Base-by-base conservation (phyloP, 2,329 filamentous ascomycete genomes). In the Fusarium luffae region DNA sequence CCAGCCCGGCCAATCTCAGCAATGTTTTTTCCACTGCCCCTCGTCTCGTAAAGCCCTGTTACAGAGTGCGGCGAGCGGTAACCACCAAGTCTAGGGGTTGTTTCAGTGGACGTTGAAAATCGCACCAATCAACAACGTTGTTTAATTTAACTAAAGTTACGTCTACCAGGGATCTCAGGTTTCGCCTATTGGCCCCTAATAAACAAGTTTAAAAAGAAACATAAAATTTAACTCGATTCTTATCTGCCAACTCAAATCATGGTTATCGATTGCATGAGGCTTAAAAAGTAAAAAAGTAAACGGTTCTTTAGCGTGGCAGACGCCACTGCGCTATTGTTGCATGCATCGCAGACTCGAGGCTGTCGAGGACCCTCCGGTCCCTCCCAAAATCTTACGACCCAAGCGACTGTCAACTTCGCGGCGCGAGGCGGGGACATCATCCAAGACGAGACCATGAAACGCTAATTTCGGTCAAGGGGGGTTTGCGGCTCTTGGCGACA, bases 151-250 rank as follows among this genome's bases (percentile, higher is more conserved):
- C 48, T 12, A 43, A 27, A 34, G 49, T 63, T 46, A 10, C 6
- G 14, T 5, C 34, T 56, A 16, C 32, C 47, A 52, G 25, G 40
- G 30, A 19, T 49, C n/a, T 6, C 37, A 25, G 47, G 42, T 46
- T 27, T 63, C 48, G 58, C 37, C 41, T 41, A 42, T 18, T 6
- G 13, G 19, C 28, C 14, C 4, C 18, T 34, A 40, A 61, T 23
- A 63, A 63, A 63, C 60, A 63, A 63, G 58, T 30, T 63, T 63
- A 63, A 61, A 61, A 61, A 60, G 32, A 61, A 60, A 58, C 59
- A 51, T 51, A 41, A 51, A 41, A 27, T 27, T 23, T 41, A 51
- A 51, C 49, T 41, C 16, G 11, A 51, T 51, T 4, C 10, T 13
- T 12, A 12, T 27, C 23, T 41, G 7, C 7, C 21, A 19, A 12